phyloP scores from a whole-genome alignment of 1,284 basidiomycete species.

The Trichosporon faecale region DNA sequence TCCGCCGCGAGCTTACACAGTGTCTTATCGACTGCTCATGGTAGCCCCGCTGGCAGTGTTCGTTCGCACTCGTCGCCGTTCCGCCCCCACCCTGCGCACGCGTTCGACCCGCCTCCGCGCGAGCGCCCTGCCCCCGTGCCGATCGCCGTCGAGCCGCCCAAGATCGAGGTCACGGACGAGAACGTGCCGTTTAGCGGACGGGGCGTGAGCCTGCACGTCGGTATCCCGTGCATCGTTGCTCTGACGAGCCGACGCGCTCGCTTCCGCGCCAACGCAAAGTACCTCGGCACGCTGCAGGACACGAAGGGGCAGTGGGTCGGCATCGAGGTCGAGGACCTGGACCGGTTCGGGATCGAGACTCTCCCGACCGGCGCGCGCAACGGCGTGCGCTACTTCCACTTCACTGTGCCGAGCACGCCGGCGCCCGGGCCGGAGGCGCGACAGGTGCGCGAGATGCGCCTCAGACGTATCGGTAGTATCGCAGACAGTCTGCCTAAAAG shows the following conservation, averaged over 20 bases:
- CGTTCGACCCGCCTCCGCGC: conserved; percentile 46
- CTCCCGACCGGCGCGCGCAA: conserved; percentile 27
- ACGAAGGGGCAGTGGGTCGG: conserved; percentile 81
- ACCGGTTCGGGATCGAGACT: conserved; percentile 43
- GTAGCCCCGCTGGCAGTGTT: conserved; percentile 14
- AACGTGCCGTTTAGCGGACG: conserved; percentile 26
- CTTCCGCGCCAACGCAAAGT: conserved; percentile 80
- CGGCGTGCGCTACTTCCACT: conserved; percentile 42
- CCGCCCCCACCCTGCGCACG: conserved; percentile 49
- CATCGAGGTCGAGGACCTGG: conserved; percentile 73
- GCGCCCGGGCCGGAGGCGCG: conserved; percentile 13
- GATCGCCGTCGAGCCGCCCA: conserved; percentile 4
- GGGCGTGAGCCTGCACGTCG: conserved; percentile 75
- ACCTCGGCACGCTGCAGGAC: conserved; percentile 78
- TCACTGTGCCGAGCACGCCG: conserved; percentile 17
- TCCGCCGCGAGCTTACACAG: conserved; percentile 2
- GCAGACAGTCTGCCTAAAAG: conserved; percentile 22
- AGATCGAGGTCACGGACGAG: conserved; percentile 21
- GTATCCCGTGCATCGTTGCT: conserved; percentile 86
- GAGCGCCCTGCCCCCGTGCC: conserved; percentile 12
- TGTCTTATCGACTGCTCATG: background rate
- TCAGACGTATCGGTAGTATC: conserved; percentile 30
- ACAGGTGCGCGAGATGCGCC: conserved; percentile 15
- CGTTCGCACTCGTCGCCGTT: conserved; percentile 20
- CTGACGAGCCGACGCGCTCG: conserved; percentile 64